Conservation (phyloP, 2,329 filamentous ascomycete species). For the Fusarium penzigii region DNA sequence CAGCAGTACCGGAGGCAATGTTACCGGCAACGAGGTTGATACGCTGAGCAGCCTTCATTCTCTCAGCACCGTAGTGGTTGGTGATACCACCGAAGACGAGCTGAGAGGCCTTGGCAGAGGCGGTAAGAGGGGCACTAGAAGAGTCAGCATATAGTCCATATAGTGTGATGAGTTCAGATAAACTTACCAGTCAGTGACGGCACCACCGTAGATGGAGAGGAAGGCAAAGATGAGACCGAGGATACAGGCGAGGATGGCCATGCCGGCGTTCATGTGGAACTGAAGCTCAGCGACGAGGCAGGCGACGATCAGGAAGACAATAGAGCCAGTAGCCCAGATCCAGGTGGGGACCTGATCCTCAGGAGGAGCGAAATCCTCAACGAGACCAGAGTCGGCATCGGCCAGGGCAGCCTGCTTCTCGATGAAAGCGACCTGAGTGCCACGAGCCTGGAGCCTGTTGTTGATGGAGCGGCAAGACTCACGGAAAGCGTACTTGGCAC, state of each 20-base stretch:
- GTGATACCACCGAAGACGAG: constrained; percentile 68
- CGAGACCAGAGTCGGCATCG: constrained; percentile 31
- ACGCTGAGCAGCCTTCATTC: constrained; percentile 54
- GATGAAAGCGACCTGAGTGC: constrained; percentile 35
- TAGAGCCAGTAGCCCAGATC: constrained; percentile 51
- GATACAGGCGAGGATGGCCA: constrained; percentile 55
- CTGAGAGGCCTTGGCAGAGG: constrained; percentile 68
- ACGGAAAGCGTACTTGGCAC: constrained; percentile 36
- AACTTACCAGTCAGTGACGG: constrained; percentile 51
- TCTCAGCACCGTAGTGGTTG: constrained; percentile 45
- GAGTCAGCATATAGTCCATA: not conserved
- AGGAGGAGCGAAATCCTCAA: constrained; percentile 43
- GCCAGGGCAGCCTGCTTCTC: constrained; percentile 39
- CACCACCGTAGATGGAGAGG: constrained; percentile 50
- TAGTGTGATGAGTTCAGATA: too few relatives aligned
- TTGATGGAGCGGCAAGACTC: constrained; percentile 34
- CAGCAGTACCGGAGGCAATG: constrained; percentile 56
- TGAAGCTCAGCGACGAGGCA: constrained; percentile 52
- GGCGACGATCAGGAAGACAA: constrained; percentile 52
- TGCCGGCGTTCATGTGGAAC: constrained; percentile 57
- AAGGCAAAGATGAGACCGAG: constrained; percentile 61
- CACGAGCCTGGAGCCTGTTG: constrained; percentile 31
- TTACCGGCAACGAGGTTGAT: constrained; percentile 67
- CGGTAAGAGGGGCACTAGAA: constrained; percentile 59
- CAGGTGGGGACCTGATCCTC: constrained; percentile 53